A percentile compares a stretch with the other conserved stretches of the same genome.
Evolutionary conservation across 192 early-diverging fungal genomes (phyloP).

Genomic region (Linnemannia hyalina): DNA sequence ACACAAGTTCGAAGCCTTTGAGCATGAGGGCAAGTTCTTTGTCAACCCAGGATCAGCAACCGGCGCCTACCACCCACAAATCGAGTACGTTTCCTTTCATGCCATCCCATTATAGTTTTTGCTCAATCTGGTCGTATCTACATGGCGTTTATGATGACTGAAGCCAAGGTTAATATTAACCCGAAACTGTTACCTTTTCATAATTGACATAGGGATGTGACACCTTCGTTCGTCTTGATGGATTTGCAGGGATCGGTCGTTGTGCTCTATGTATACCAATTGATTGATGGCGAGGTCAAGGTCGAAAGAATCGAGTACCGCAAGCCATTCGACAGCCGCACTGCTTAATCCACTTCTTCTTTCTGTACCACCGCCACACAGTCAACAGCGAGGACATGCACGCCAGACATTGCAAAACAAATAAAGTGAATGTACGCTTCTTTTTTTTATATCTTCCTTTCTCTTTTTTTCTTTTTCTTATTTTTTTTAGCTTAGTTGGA

Average conservation of each 20-base stretch:
- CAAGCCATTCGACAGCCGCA: constrained; percentile 63
- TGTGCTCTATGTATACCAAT: constrained; percentile 93
- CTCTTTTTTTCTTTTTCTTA: background rate
- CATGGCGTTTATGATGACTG: background rate
- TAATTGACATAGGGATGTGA: constrained; percentile 63
- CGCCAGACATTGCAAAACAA: background rate
- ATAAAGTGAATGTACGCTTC: background rate
- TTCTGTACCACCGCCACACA: background rate
- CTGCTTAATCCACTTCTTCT: constrained; percentile 19
- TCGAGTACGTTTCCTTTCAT: constrained; percentile 35
- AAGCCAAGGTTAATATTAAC: constrained; percentile 28
- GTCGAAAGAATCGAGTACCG: constrained; percentile 94
- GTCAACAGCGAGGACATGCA: background rate
- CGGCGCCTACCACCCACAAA: constrained; percentile 76
- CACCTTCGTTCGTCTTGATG: constrained; percentile 97
- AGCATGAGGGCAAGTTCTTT: constrained; percentile 92
- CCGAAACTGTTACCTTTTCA: background rate
- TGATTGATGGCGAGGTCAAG: constrained; percentile 91
- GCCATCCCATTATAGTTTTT: background rate
- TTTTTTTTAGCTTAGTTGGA: background rate
- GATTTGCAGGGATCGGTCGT: constrained; percentile 85
- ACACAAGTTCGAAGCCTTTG: constrained; percentile 93
- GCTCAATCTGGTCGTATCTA: constrained; percentile 13
- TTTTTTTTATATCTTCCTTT: background rate
- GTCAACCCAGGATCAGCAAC: constrained; percentile 97